Percentiles rank a stretch among this genome's conserved stretches.
These are phyloP conservation scores for Ogataea henricii DNA, from an alignment of 805 yeast species.

Conservation along the genomic window DNA sequence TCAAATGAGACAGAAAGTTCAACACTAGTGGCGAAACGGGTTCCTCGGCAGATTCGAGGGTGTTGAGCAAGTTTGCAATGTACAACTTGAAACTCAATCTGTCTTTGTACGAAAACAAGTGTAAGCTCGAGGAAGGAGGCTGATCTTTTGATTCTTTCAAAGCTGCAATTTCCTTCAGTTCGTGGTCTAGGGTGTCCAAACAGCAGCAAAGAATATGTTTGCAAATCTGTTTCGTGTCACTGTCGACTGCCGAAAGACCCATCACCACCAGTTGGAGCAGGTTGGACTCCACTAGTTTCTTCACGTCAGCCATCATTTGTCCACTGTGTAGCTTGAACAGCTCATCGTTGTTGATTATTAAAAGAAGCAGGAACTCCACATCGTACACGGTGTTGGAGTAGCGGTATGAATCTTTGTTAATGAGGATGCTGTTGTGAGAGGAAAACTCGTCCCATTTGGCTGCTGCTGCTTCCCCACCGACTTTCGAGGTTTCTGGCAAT, in stretches of 20 bases:
- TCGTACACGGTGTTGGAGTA: conserved; percentile 52
- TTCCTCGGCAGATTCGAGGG: conserved; percentile 30
- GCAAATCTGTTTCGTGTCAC: conserved; percentile 38
- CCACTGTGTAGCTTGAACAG: conserved; percentile 41
- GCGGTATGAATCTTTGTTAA: conserved; percentile 22
- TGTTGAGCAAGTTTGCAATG: conserved; percentile 47
- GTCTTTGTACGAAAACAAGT: conserved; percentile 49
- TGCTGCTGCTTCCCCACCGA: conserved; percentile 34
- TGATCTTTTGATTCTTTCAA: conserved; percentile 21
- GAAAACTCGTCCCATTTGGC: conserved; percentile 33
- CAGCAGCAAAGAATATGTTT: conserved; percentile 47
- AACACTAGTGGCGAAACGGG: conserved; percentile 52
- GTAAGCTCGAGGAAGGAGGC: conserved; percentile 4
- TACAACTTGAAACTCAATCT: conserved; percentile 54
- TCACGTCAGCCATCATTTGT: conserved; percentile 47
- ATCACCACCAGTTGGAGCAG: conserved; percentile 53
- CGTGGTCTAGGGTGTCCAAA: conserved; percentile 42
- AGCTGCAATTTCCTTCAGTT: conserved; percentile 31
- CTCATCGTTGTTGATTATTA: conserved; percentile 66
- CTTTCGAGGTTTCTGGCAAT: conserved; percentile 28
- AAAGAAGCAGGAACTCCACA: conserved; percentile 65
- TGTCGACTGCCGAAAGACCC: conserved; percentile 42
- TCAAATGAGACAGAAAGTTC: conserved; percentile 53
- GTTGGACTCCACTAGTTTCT: conserved; percentile 56
- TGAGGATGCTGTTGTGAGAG: conserved; percentile 18